phyloP scores from a whole-genome alignment of 257 asterid genomes.

The Asclepias syriaca region DNA sequence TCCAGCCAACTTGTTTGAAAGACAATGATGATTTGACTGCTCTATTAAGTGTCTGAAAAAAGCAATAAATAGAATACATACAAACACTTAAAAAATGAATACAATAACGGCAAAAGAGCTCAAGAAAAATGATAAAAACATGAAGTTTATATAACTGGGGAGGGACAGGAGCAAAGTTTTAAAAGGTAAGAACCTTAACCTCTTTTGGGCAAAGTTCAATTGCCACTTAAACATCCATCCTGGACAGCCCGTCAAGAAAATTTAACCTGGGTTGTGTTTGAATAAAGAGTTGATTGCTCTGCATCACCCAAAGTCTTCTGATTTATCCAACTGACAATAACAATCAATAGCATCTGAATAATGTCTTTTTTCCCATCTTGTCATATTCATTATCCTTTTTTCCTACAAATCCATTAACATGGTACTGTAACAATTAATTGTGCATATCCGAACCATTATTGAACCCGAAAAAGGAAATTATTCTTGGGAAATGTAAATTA shows the following conservation, averaged over 20 bases:
- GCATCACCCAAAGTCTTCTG: constrained; percentile 73
- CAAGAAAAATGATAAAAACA: background rate
- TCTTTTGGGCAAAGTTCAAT: constrained; percentile 49
- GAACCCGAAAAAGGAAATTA: background rate
- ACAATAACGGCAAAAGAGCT: background rate
- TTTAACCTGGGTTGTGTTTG: constrained; percentile 85
- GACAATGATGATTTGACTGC: constrained; percentile 77
- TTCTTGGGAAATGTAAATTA: background rate
- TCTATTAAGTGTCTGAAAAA: constrained; percentile 60
- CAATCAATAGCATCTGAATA: constrained; percentile 82
- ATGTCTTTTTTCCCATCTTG: constrained; percentile 76
- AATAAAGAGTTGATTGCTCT: constrained; percentile 56
- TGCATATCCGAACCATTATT: background rate
- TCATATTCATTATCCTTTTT: constrained; percentile 68
- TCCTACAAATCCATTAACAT: constrained; percentile 44
- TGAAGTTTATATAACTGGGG: background rate
- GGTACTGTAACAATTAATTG: too few relatives aligned
- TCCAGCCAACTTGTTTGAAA: constrained; percentile 60
- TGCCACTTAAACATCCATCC: constrained; percentile 73
- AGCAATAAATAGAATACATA: constrained; percentile 2
- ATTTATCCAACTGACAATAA: constrained; percentile 80
- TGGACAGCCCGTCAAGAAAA: constrained; percentile 60
- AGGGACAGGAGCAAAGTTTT: constrained; percentile 4
- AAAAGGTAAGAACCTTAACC: constrained; percentile 46
- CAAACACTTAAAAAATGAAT: background rate